Percentiles rank a stretch among this genome's conserved stretches.
Evolutionary conservation across 208 protist genomes (phyloP).

Genomic region (Plasmodiophora brassicae): DNA sequence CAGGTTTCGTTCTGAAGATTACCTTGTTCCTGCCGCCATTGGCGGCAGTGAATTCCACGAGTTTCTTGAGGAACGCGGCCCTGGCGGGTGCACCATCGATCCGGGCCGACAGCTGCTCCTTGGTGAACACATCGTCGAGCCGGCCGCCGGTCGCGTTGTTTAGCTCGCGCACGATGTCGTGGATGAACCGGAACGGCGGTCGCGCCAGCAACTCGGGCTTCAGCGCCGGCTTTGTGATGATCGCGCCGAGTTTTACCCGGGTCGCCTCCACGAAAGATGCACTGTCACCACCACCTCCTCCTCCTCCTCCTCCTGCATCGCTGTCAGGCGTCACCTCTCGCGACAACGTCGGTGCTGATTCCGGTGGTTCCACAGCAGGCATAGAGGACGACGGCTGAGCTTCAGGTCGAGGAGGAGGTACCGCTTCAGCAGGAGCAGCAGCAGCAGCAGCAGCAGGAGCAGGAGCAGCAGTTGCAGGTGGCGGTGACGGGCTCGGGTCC

Average conservation of each 20-base stretch:
- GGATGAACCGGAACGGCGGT: conserved; percentile 27
- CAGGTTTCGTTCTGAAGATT: too few species aligned
- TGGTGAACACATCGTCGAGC: not conserved
- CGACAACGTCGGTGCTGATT: not conserved
- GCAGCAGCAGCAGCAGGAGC: too few species aligned
- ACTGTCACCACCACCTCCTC: too few species aligned
- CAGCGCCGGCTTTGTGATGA: not conserved
- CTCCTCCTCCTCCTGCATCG: too few species aligned
- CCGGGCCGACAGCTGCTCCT: not conserved
- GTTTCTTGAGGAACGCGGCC: conserved; percentile 45
- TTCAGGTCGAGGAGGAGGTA: too few species aligned
- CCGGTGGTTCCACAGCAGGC: not conserved
- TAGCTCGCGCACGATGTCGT: conserved; percentile 16
- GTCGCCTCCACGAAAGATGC: conserved; percentile 10
- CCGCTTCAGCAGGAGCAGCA: too few species aligned
- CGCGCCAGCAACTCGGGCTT: not conserved
- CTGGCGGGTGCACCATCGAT: conserved; percentile 10
- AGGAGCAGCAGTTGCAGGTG: too few species aligned
- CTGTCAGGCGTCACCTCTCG: not conserved
- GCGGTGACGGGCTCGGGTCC: not conserved
- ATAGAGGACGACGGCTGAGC: not conserved
- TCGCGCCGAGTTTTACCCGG: not conserved
- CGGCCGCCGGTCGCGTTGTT: not conserved
- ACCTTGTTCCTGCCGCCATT: not conserved
- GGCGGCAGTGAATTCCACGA: conserved; percentile 29